Evolutionary conservation across 108 stramenopile genomes (phyloP), one percentile per base, ranked within the genome.

Genomic region (Aurantiochytrium sp.): DNA sequence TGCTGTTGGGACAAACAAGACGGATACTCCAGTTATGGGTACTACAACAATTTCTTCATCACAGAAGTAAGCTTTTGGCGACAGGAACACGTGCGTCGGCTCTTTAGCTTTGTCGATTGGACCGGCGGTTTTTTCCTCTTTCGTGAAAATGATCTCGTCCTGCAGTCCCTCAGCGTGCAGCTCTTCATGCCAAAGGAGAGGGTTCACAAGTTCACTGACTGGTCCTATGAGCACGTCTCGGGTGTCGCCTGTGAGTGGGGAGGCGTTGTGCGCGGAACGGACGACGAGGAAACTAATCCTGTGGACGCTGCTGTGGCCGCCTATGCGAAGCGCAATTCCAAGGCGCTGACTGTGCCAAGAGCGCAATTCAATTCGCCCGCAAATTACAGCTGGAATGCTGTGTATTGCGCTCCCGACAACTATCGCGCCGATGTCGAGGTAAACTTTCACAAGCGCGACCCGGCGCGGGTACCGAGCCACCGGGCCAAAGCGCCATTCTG

Each of bases 11-110:
- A 89, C 25, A 18, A 58, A 57, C 90, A 83, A 21, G 55, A 87
- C 10, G 93, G 88, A 92, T 35, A 88, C 94, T 59, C 90, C 90
- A 88, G 94, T 12, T 90, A 92, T 69, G 95, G 95, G 44, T 93
- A 95, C 45, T 96, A 96, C 92, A 96, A 96, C 72, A 96, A 96
- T 73, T 94, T 94, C 57, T 95, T 95, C 49, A 91, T 96, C 29
- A 95, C 95, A 16, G 91, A 94, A 44, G 59, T 95, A 28, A 72
- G 91, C 0, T 95, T 94, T 73, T 96, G 95, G 59, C 91, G 87
- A 21, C 91, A 88, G 44, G 58, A 28, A 29, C 87, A 88, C 44
- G 96, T 94, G 19, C 93, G 92, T 35, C 49, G 53, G 3, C 93
- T 96, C 64, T 64, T 96, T 5, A 88, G 88, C 44, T 90, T 92